Base-by-base conservation (phyloP, 371 early-diverging fungal genomes). In the Apophysomyces ossiformis region DNA sequence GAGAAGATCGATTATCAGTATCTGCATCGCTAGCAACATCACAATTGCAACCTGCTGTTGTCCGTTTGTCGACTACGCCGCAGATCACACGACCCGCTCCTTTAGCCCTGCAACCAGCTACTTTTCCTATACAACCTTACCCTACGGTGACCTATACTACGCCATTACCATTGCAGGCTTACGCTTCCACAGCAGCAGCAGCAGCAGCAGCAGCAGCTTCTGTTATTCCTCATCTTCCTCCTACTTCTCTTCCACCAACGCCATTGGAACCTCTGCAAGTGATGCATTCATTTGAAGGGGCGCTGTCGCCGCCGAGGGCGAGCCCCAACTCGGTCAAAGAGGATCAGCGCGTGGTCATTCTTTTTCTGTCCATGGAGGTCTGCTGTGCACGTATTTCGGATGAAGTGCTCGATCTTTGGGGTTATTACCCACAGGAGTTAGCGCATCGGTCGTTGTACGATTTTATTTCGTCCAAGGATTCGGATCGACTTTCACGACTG, bases 321-420 rank as follows among this genome's bases (percentile, higher is more conserved):
- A 60, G 16, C 15, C 50, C 57, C 35, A 41, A 21, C 45, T 3
- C 15, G 43, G 32, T 16, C 32, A 6, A 37, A 12, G 32, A 47
- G 4, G 44, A 37, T 37, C 26, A 39, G 50, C 45, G 18, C 58
- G 67, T 38, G 35, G 59, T 41, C 46, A 62, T 2, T 37, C 65
- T 13, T 1, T 84, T 83, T 64, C 56, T 84, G 60, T 82, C 86
- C 6, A 81, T 86, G 81, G 84, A 83, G 21, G 62, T 86, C 39
- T 74, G 82, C 45, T 87, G 87, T 66, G 87, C 87, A 9, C 76
- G 83, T 36, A 85, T 79, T 47, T 86, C 88, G 5, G 84, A 85
- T 63, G 85, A 86, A 59, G 79, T 79, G 0, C 76, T 79, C 37
- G 79, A 75, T 12, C 64, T 78, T 13, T 81, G 87, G 81, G 88